These are phyloP conservation scores for Mycena galericulata DNA, from an alignment of 768 basidiomycete genomes.

Conservation along the genomic window DNA sequence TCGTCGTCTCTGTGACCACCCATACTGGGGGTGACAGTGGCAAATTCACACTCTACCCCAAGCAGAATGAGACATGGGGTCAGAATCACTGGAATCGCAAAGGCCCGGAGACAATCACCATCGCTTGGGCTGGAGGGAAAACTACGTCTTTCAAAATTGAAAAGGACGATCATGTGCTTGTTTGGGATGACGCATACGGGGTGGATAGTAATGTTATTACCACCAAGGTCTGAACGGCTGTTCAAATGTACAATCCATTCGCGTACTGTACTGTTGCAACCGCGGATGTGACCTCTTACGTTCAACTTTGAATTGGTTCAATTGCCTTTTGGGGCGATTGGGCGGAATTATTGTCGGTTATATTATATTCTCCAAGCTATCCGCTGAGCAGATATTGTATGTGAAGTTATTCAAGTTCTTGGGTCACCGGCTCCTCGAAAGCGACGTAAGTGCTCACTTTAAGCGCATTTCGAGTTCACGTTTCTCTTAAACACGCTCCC, in stretches of 20 bases:
- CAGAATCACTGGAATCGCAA: background rate
- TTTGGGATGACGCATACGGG: conserved; percentile 18
- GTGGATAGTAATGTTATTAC: background rate
- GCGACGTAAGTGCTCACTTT: too few species aligned
- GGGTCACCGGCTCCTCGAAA: too few species aligned
- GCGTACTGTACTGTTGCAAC: too few species aligned
- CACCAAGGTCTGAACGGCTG: conserved; percentile 2
- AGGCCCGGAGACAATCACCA: background rate
- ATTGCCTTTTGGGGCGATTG: too few species aligned
- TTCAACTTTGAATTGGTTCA: too few species aligned
- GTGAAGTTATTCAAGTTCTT: too few species aligned
- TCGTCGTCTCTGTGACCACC: conserved; percentile 17
- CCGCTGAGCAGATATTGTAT: too few species aligned
- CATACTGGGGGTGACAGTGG: background rate
- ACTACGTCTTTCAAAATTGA: background rate
- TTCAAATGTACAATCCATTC: background rate
- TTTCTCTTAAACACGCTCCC: too few species aligned
- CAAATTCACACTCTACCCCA: conserved; percentile 15
- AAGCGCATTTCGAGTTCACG: too few species aligned
- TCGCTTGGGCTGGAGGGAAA: conserved; percentile 1
- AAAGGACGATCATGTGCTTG: conserved; percentile 9
- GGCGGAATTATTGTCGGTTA: too few species aligned
- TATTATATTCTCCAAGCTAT: too few species aligned
- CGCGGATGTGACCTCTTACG: too few species aligned
- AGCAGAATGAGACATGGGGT: conserved; percentile 6